Conservation (phyloP, 208 protist genomes). For the Trypanosomatidae sp. region DNA sequence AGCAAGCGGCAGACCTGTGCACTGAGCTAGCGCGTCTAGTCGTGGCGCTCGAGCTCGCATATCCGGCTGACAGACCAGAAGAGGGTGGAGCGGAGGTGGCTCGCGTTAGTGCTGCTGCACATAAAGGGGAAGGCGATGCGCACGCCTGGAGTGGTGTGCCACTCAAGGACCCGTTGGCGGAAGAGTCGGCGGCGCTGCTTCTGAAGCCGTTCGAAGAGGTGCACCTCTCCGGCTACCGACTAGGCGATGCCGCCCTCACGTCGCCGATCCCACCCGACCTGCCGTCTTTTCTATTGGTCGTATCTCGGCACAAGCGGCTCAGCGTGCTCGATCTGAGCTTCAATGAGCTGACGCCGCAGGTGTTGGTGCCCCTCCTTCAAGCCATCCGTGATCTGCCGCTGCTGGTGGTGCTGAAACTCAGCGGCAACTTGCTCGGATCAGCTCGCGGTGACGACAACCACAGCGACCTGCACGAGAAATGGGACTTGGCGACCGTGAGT, state of each 20-base stretch:
- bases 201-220: constrained; percentile 20
- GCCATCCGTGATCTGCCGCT: constrained; percentile 14
- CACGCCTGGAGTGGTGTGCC: background rate
- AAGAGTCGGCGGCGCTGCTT: background rate
- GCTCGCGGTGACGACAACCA: background rate
- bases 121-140: background rate
- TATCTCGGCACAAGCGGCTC: constrained; percentile 37
- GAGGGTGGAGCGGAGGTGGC: background rate
- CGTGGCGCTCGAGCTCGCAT: background rate
- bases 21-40: background rate
- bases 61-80: background rate
- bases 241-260: constrained; percentile 17
- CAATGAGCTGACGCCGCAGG: constrained; percentile 41
- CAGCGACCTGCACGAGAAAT: constrained; percentile 1
- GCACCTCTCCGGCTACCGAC: constrained; percentile 19
- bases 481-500: background rate
- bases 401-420: constrained; percentile 48
- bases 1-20: background rate
- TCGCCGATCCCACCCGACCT: background rate
- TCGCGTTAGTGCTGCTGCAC: background rate
- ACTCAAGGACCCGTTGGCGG: background rate
- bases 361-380: constrained; percentile 32
- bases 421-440: constrained; percentile 54
- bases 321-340: constrained; percentile 53
- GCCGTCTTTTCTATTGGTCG: constrained; percentile 22